Percentiles rank a stretch among this genome's conserved stretches.
Evolutionary conservation across 768 basidiomycete genomes (phyloP).

Genomic region (Boletus rufocinnamomeus): DNA sequence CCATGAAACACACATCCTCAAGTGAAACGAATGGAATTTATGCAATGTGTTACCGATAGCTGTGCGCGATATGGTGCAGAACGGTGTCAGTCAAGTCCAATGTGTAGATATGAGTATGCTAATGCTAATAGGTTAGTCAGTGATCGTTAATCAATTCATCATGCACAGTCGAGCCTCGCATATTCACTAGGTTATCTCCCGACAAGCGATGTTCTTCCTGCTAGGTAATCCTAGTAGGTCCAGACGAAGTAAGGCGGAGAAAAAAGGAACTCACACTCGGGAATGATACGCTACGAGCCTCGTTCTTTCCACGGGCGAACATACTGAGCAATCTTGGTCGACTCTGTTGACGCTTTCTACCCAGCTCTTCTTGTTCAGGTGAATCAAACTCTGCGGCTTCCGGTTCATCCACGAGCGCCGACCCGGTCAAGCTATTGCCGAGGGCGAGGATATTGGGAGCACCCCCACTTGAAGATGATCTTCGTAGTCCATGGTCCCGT

Average conservation of each 20-base stretch:
- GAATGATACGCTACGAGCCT: constrained; percentile 1
- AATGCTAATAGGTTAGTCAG: constrained; percentile 12
- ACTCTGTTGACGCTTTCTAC: constrained; percentile 23
- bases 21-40: not conserved
- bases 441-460: not conserved
- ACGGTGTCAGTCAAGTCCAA: not conserved
- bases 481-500: constrained; percentile 15
- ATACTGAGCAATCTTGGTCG: constrained; percentile 35
- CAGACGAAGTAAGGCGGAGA: not conserved
- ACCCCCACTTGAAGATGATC: constrained; percentile 26
- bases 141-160: constrained; percentile 4
- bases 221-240: not conserved
- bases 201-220: constrained; percentile 13
- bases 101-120: not conserved
- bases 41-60: not conserved
- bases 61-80: not conserved
- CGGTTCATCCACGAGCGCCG: constrained; percentile 44
- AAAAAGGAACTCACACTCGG: constrained; percentile 15
- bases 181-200: not conserved
- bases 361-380: constrained; percentile 17
- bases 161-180: constrained; percentile 5
- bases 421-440: constrained; percentile 26
- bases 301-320: constrained; percentile 30
- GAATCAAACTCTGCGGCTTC: constrained; percentile 34
- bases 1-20: not conserved